Conservation (phyloP, 371 early-diverging fungal species). For the Mucor plumbeus region DNA sequence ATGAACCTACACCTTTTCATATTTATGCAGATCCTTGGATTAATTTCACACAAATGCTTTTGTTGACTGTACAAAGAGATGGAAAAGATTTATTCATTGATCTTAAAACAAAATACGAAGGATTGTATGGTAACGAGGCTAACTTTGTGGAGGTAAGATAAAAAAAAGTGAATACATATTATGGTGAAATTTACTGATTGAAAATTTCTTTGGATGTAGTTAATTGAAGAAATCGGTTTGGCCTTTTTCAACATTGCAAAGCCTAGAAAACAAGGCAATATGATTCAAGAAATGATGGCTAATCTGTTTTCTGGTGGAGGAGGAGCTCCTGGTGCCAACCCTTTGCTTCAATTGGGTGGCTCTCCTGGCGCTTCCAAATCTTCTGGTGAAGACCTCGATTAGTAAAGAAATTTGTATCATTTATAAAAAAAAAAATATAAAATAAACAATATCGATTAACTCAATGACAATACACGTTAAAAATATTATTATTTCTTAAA, state of each 20-base stretch:
- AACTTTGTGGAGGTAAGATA: constrained; percentile 39
- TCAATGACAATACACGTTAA: too few relatives aligned
- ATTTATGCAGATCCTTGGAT: constrained; percentile 66
- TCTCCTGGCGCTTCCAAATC: not conserved
- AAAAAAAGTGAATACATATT: too few relatives aligned
- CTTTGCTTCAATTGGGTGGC: constrained; percentile 20
- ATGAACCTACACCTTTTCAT: constrained; percentile 40
- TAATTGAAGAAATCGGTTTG: constrained; percentile 70
- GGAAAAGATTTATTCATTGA: constrained; percentile 63
- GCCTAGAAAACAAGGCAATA: constrained; percentile 70
- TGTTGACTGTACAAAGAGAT: constrained; percentile 74
- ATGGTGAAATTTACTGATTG: too few relatives aligned
- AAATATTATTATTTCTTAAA: too few relatives aligned
- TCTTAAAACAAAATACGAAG: constrained; percentile 60
- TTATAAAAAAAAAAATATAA: too few relatives aligned
- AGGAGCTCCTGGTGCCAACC: constrained; percentile 3
- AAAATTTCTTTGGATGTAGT: not conserved
- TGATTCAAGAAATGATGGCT: constrained; percentile 76
- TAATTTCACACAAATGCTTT: constrained; percentile 72
- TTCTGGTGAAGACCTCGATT: constrained; percentile 18
- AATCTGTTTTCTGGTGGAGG: constrained; percentile 63
- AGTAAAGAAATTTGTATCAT: not conserved
- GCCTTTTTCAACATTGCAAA: constrained; percentile 70
- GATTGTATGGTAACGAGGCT: constrained; percentile 39
- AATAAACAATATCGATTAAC: too few relatives aligned